Evolutionary conservation across 306 rosid genomes (phyloP).

Genomic region (Pterocarpus macrocarpus): DNA sequence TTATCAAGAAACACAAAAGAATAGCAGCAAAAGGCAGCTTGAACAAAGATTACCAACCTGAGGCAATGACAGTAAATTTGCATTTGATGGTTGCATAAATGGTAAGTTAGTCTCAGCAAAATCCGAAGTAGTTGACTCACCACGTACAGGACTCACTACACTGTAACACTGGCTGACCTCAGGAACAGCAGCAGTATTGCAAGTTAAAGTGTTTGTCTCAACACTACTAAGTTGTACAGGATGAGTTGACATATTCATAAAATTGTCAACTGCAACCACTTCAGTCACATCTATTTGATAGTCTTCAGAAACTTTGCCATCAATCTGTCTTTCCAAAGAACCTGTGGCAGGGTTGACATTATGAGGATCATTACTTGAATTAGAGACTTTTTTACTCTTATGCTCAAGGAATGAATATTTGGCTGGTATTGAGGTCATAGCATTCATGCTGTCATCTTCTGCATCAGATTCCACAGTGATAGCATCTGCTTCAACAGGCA

Average conservation of each 20-base stretch:
- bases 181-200: constrained; percentile 26
- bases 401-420: constrained; percentile 30
- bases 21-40: constrained; percentile 19
- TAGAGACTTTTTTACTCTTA: not conserved
- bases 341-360: constrained; percentile 30
- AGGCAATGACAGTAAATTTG: constrained; percentile 30
- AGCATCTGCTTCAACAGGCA: constrained; percentile 41
- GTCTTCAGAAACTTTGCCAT: constrained; percentile 28
- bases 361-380: constrained; percentile 22
- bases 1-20: constrained; percentile 36
- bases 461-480: constrained; percentile 27
- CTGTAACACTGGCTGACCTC: constrained; percentile 29
- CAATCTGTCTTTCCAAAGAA: constrained; percentile 41
- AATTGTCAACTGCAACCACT: constrained; percentile 22
- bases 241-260: constrained; percentile 31
- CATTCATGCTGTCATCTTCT: constrained; percentile 33
- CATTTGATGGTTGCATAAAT: constrained; percentile 34
- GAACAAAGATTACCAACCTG: constrained; percentile 48
- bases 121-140: constrained; percentile 34
- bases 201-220: constrained; percentile 33
- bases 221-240: constrained; percentile 33
- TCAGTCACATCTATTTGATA: constrained; percentile 35
- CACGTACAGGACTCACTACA: constrained; percentile 29
- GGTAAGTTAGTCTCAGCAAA: constrained; percentile 42
- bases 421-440: constrained; percentile 20